Conservation (phyloP, 495 filamentous ascomycete genomes). For the Aspergillus funiculosus region DNA sequence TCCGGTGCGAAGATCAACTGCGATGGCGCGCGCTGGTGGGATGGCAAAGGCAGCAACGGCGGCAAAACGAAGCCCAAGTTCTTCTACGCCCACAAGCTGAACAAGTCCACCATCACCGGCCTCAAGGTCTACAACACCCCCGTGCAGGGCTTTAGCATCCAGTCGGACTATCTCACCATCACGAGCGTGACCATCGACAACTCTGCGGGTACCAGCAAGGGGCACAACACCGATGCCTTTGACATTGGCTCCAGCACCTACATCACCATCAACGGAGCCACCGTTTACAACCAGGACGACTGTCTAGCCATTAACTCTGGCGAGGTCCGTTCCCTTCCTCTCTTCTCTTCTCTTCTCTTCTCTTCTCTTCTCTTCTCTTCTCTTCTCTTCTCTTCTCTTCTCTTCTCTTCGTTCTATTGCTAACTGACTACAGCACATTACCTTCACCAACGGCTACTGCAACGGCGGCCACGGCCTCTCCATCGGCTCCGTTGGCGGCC, state of each 20-base stretch:
- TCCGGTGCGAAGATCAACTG: conserved; percentile 39
- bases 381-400: too few species aligned
- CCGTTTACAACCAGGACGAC: conserved; percentile 57
- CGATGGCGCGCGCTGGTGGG: conserved; percentile 48
- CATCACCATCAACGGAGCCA: conserved; percentile 51
- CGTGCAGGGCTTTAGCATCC: conserved; percentile 56
- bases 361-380: too few species aligned
- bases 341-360: too few species aligned
- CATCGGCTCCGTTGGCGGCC: conserved; percentile 63
- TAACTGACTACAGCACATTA: conserved; percentile 38
- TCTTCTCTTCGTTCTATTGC: too few species aligned
- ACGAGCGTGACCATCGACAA: conserved; percentile 54
- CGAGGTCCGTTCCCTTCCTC: conserved; percentile 20
- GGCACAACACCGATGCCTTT: conserved; percentile 64
- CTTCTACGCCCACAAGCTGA: conserved; percentile 47
- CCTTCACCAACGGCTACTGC: conserved; percentile 49
- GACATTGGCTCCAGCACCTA: conserved; percentile 49
- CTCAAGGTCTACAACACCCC: conserved; percentile 54
- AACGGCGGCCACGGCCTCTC: conserved; percentile 62
- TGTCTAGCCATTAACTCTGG: conserved; percentile 61
- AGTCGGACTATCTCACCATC: conserved; percentile 46
- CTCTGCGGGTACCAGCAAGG: conserved; percentile 44
- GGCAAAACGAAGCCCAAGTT: conserved; percentile 56
- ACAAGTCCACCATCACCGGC: conserved; percentile 38
- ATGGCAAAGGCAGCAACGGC: conserved; percentile 47